phyloP scores from a whole-genome alignment of 2,329 filamentous ascomycete genomes.

The Trichoderma pleuroti region DNA sequence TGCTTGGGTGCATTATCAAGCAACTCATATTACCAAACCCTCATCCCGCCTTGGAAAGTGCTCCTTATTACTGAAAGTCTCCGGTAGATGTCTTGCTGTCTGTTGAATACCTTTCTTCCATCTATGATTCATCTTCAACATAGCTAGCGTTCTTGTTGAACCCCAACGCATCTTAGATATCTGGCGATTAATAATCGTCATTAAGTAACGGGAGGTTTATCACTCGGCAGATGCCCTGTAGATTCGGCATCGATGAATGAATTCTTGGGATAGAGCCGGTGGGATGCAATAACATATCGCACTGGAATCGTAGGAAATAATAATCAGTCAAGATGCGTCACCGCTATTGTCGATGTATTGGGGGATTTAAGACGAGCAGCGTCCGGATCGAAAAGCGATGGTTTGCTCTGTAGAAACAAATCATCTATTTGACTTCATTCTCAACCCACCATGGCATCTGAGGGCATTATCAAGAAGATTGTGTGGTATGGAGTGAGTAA shows the following conservation, averaged over 20 bases:
- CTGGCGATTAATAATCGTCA: background rate
- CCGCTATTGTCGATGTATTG: background rate
- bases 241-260: background rate
- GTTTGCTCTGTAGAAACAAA: background rate
- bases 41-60: background rate
- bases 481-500: conserved; percentile 13
- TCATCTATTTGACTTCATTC: background rate
- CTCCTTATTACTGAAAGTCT: background rate
- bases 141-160: background rate
- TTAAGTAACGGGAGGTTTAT: background rate
- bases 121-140: background rate
- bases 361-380: background rate
- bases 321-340: background rate
- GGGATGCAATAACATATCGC: background rate
- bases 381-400: background rate
- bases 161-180: background rate
- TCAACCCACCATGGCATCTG: background rate
- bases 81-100: background rate
- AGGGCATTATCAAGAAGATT: background rate
- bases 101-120: too few relatives aligned
- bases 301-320: background rate
- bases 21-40: background rate
- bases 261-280: background rate
- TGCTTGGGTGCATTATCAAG: background rate
- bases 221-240: background rate